Evolutionary conservation across 192 early-diverging fungal species (phyloP), one percentile per base, ranked within the genome.

Genomic region (Lobosporangium transversale): DNA sequence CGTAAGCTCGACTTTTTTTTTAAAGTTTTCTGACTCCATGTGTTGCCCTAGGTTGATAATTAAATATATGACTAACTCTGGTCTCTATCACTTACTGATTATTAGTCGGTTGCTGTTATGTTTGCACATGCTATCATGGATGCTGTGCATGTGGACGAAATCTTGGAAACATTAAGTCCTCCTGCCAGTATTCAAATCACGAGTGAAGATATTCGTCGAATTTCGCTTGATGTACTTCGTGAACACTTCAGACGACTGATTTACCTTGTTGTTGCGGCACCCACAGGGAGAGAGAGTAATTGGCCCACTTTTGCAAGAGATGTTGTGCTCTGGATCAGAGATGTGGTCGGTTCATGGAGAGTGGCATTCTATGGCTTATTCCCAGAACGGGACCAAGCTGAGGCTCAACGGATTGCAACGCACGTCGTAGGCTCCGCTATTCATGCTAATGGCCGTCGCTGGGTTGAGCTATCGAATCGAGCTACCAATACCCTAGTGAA

Each of bases 271-370:
- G 68, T 69, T 9, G 57, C 78, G 3, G 78, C 62, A n/a, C 60
- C 63, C 15, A 43, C 50, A 14, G 78, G 68, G 17, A 49, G 69
- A 29, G 78, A 79, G 53, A 79, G 54, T 24, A 68, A 44, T 29
- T 78, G 61, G 58, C 53, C 66, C 9, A 79, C 78, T 12, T 79
- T 79, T 57, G 78, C 68, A 24, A 64, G 68, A 21, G 78, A 79
- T 43, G 23, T 79, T 45, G 52, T 71, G 40, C 67, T 79, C 20
- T 79, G 78, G 78, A 79, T 79, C 48, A 58, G 78, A 15, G 78
- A 79, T 53, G 69, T 79, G 3, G 65, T 79, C 27, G 67, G 78
- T 11, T 62, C 68, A 14, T 79, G 78, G 78, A 64, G 78, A 45
- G 61, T 70, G 29, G 60, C 63, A 5, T 79, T 79, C 49, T 79